Base-by-base conservation (phyloP, 2,329 filamentous ascomycete species). In the Nemania diffusa region DNA sequence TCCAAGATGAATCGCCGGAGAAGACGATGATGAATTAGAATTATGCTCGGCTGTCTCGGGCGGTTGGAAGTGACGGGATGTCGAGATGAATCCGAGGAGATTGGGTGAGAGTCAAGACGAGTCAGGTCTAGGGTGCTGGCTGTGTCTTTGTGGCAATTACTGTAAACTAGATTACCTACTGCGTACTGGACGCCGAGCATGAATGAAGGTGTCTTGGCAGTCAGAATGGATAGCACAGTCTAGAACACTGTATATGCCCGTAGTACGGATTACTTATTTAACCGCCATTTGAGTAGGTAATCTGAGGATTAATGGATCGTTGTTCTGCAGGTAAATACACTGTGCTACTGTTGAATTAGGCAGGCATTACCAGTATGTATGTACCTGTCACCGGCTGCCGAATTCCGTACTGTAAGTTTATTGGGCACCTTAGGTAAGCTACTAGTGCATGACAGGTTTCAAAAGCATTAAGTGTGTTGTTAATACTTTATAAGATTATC, bases 121-220 rank as follows among this genome's bases (percentile, higher is more conserved):
- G 53, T 32, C 22, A 34, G 34, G 37, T 32, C 29, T 9, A 32
- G 29, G 29, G 29, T 32, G n/a, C n/a, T 22, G 32, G 27, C 27
- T 8, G n/a, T 53, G 34, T 34, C 22, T n/a, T 24, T 57, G 57
- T 65, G 57, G 57, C 46, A 44, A 61, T 55, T 62, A 44, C 37
- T 57, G 37, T 46, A 50, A n/a, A n/a, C n/a, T n/a, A n/a, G n/a
- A n/a, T n/a, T n/a, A n/a, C n/a, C n/a, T n/a, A n/a, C n/a, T n/a
- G n/a, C n/a, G n/a, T n/a, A n/a, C n/a, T n/a, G n/a, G n/a, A n/a
- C n/a, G n/a, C n/a, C n/a, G 57, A 34, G 53, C 27, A 29, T 24
- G 26, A 48, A 56, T 40, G 40, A 55, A 55, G 27, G 20, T 29
- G 53, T 59, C 64, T 67, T 67, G 64, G 64, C 64, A 59, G 37